phyloP scores from a whole-genome alignment of 2,329 filamentous ascomycete species.

The Colletotrichum truncatum region DNA sequence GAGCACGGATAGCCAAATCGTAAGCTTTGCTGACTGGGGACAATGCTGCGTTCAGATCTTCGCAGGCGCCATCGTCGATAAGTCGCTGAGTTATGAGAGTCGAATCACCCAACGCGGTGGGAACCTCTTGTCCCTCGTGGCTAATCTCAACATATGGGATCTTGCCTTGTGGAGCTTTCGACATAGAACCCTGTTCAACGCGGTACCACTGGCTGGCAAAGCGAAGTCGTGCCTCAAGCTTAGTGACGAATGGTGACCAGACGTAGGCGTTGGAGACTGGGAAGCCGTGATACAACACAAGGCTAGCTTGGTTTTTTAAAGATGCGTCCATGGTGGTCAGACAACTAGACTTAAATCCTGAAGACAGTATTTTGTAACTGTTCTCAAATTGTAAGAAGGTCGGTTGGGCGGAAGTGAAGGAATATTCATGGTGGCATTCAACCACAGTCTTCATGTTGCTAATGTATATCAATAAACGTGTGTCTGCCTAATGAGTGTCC shows the following conservation, averaged over 20 bases:
- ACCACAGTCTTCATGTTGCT: no score
- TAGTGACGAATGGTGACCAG: slow-evolving; percentile 71
- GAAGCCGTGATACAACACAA: neutral
- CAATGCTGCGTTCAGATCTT: slow-evolving; percentile 59
- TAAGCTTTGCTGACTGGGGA: slow-evolving; percentile 47
- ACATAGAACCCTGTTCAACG: slow-evolving; percentile 45
- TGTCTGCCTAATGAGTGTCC: no score
- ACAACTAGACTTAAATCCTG: no score
- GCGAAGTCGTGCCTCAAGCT: slow-evolving; percentile 71
- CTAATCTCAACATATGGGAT: neutral
- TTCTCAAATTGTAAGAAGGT: no score
- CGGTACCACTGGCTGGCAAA: slow-evolving; percentile 59
- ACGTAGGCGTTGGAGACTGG: slow-evolving; percentile 42
- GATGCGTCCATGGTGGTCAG: no score
- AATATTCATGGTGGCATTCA: no score
- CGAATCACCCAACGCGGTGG: slow-evolving; percentile 57
- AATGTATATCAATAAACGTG: no score
- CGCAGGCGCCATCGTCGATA: slow-evolving; percentile 47
- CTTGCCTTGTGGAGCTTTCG: neutral
- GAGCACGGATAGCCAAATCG: slow-evolving; percentile 60
- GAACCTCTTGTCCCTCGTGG: neutral
- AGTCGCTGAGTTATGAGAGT: slow-evolving; percentile 60
- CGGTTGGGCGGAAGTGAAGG: no score
- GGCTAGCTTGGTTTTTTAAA: no score
- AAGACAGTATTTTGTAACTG: no score